phyloP scores from a whole-genome alignment of 2,329 filamentous ascomycete species.

The Neopestalotiopsis clavispora region DNA sequence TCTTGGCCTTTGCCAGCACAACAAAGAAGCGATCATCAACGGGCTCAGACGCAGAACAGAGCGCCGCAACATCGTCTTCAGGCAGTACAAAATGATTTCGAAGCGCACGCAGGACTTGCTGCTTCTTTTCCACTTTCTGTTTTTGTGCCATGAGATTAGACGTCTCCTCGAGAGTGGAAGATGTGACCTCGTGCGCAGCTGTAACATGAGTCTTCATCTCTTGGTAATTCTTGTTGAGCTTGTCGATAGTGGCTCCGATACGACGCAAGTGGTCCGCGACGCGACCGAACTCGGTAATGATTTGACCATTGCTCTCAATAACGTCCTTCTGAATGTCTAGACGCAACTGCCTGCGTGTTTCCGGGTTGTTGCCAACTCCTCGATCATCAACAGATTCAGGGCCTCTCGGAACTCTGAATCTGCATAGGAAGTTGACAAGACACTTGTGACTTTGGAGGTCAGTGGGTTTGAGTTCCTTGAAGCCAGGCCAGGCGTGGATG shows the following conservation, averaged over 20 bases:
- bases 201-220: constrained; percentile 80
- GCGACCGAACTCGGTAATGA: constrained; percentile 85
- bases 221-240: constrained; percentile 78
- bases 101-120: constrained; percentile 78
- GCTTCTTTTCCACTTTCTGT: constrained; percentile 77
- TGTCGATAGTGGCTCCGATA: constrained; percentile 79
- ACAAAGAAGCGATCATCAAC: constrained; percentile 87
- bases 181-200: constrained; percentile 76
- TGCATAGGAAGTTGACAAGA: constrained; percentile 90
- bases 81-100: constrained; percentile 83
- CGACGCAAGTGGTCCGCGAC: constrained; percentile 92
- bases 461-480: constrained; percentile 66
- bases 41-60: constrained; percentile 81
- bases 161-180: constrained; percentile 78
- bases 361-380: constrained; percentile 73
- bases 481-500: constrained; percentile 33
- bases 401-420: constrained; percentile 91
- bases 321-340: constrained; percentile 89
- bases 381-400: constrained; percentile 77
- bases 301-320: constrained; percentile 88
- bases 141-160: constrained; percentile 74
- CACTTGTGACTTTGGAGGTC: constrained; percentile 79
- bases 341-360: constrained; percentile 78
- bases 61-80: constrained; percentile 75
- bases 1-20: constrained; percentile 78